These are phyloP conservation scores for Fusarium begoniae DNA, from an alignment of 2,329 filamentous ascomycete species.

Conservation along the genomic window DNA sequence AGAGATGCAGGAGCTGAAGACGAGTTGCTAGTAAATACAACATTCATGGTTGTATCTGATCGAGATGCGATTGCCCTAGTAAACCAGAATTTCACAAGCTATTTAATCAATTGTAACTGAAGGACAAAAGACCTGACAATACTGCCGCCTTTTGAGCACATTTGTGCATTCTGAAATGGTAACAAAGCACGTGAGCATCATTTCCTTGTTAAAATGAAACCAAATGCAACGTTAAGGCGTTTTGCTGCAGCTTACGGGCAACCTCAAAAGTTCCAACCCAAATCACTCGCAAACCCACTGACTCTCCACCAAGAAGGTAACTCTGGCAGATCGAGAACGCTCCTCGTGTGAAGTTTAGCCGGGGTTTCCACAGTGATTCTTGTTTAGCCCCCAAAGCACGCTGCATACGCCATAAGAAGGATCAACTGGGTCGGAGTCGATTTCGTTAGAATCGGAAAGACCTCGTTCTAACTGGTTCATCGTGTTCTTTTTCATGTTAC, in stretches of 20 bases:
- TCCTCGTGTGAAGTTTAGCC: neutral
- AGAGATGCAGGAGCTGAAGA: neutral
- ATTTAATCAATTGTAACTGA: rapidly evolving
- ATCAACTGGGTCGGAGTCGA: neutral
- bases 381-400: neutral
- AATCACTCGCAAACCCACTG: neutral
- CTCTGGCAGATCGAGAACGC: neutral
- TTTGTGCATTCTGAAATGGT: neutral
- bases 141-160: neutral
- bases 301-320: neutral
- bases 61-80: no score
- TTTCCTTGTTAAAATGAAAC: neutral
- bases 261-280: neutral
- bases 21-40: neutral
- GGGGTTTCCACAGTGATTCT: neutral
- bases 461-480: neutral
- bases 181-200: neutral
- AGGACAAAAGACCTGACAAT: neutral
- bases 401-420: neutral
- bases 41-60: neutral
- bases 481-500: neutral
- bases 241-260: neutral
- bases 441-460: neutral
- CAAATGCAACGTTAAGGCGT: neutral
- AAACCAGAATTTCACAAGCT: neutral